Base-by-base conservation (phyloP, 768 basidiomycete species). In the Xerocomus potaroensis region DNA sequence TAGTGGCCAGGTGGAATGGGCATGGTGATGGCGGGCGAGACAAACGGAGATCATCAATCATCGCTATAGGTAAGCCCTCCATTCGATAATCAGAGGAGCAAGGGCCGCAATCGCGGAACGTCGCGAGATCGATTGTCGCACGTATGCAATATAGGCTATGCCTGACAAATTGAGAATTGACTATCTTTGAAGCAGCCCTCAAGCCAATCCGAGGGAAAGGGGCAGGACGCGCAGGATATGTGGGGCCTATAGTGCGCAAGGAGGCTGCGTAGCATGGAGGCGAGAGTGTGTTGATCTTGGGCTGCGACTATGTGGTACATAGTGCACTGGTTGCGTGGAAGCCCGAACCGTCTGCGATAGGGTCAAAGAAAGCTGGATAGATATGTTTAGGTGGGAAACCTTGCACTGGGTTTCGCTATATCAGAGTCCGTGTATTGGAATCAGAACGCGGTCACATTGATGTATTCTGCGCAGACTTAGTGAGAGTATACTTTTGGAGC, bases 61-160 rank as follows among this genome's bases (percentile, higher is more conserved):
- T n/a, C n/a, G n/a, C n/a, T n/a, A n/a, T n/a, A n/a, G n/a, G n/a
- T n/a, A n/a, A n/a, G n/a, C n/a, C 26, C 26, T 27, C 26, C 26
- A 27, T 27, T 5, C 27, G 18, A n/a, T 23, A 16, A 16, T 6
- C 11, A 23, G 33, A 35, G 24, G 11, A 44, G 36, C 26, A 26
- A 27, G 43, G 21, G 43, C 35, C 29, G 10, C 19, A 14, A n/a
- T 24, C 5, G 38, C 45, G 45, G 45, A 40, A 32, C 45, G 45
- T 46, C 38, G 9, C 45, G 38, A 31, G 31, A 40, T 24, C 31
- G 38, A 16, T 40, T 9, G 6, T n/a, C n/a, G n/a, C n/a, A n/a
- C n/a, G n/a, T n/a, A n/a, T n/a, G n/a, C n/a, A n/a, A n/a, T n/a
- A n/a, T n/a, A n/a, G n/a, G n/a, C n/a, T n/a, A n/a, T n/a, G n/a